phyloP scores from a whole-genome alignment of 345 rosid species.

The Raphanus raphanistrum region DNA sequence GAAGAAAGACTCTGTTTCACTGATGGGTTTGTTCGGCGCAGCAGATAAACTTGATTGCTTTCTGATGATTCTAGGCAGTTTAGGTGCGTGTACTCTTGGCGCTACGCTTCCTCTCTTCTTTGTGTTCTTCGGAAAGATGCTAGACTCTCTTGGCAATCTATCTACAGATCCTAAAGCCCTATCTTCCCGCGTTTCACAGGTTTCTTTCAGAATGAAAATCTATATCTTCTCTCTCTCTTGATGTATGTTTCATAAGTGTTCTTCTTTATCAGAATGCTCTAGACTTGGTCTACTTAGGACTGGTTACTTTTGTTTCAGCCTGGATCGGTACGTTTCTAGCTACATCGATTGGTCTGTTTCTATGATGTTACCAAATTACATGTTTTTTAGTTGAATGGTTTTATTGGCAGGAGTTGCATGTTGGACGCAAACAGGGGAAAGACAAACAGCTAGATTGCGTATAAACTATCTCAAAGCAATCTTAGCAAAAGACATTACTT shows the following conservation, averaged over 20 bases:
- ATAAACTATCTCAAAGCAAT: conserved; percentile 65
- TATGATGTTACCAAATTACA: neutral
- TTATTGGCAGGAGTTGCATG: conserved; percentile 38
- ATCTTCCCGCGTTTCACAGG: conserved; percentile 65
- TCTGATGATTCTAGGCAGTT: conserved; percentile 60
- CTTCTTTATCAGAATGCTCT: conserved; percentile 55
- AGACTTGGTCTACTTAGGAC: conserved; percentile 66
- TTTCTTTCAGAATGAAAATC: conserved; percentile 10
- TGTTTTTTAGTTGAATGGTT: neutral
- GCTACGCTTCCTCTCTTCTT: conserved; percentile 72
- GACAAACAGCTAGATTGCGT: conserved; percentile 77
- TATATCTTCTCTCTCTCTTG: neutral
- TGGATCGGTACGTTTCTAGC: conserved; percentile 60
- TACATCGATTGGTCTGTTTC: neutral
- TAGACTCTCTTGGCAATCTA: conserved; percentile 66
- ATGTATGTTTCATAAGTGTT: neutral
- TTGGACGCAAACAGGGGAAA: conserved; percentile 91
- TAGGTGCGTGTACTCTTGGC: conserved; percentile 70
- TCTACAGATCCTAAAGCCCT: conserved; percentile 52
- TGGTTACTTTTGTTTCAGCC: conserved; percentile 53
- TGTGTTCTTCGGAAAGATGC: conserved; percentile 61
- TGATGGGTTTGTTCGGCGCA: conserved; percentile 62
- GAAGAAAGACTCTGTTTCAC: conserved; percentile 44
- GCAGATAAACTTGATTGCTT: conserved; percentile 58
- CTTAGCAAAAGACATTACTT: conserved; percentile 57